Percentiles rank a stretch among this genome's conserved stretches.
Evolutionary conservation across 2,329 filamentous ascomycete genomes (phyloP).

Genomic region (Akanthomyces lecanii): DNA sequence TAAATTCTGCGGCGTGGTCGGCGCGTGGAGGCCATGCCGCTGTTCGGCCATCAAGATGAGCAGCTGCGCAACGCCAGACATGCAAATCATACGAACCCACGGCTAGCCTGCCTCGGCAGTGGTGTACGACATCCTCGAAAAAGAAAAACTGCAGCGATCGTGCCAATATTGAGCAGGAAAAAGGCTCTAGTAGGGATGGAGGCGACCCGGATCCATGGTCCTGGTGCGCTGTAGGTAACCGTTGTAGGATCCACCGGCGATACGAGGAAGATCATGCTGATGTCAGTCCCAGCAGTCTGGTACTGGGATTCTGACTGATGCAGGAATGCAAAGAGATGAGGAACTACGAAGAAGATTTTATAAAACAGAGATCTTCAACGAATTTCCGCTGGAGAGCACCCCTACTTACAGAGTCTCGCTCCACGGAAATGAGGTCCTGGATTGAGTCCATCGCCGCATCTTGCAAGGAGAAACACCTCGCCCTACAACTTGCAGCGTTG

Average conservation of each 20-base stretch:
- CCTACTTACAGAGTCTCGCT: not conserved
- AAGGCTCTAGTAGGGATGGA: not conserved
- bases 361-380: not conserved
- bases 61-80: not conserved
- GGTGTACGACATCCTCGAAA: not conserved
- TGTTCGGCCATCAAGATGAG: not conserved
- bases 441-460: not conserved
- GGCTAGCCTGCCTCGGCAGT: not conserved
- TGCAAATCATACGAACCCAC: not conserved
- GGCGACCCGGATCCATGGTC: not conserved
- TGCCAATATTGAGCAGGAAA: not conserved
- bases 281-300: not conserved
- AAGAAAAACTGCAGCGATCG: not conserved
- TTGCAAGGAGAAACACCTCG: not conserved
- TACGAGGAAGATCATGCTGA: constrained; percentile 4
- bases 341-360: not conserved
- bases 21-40: not conserved
- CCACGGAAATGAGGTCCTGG: not conserved
- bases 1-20: not conserved
- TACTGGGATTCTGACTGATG: not conserved
- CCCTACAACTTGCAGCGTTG: not conserved
- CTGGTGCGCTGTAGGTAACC: not conserved
- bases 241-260: not conserved
- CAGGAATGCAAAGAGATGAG: not conserved
- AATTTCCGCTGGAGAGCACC: not conserved